phyloP scores from a whole-genome alignment of 169 alveolate species.

The Blepharisma undulans region DNA sequence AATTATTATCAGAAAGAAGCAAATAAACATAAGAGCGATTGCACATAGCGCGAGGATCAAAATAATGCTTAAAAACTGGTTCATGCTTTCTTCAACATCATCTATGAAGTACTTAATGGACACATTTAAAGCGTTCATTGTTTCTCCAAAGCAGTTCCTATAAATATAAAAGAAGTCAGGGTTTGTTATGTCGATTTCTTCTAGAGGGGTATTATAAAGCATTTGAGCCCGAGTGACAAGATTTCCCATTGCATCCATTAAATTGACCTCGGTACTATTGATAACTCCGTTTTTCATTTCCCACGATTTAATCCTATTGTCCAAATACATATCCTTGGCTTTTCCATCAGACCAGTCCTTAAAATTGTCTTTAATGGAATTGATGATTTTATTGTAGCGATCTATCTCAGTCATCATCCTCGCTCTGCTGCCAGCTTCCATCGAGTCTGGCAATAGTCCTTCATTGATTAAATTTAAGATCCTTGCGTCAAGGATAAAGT shows the following conservation, averaged over 20 bases:
- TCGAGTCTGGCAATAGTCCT: neutral
- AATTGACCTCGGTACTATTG: neutral
- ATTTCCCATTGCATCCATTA: constrained; percentile 18
- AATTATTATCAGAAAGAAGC: neutral
- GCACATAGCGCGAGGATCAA: neutral
- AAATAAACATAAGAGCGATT: constrained; percentile 17
- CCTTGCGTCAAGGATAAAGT: neutral
- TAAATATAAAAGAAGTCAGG: neutral
- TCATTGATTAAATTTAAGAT: neutral
- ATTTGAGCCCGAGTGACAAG: neutral
- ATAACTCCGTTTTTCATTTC: neutral
- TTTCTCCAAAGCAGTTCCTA: neutral
- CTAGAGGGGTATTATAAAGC: neutral
- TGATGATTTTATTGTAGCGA: neutral
- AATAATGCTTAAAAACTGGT: neutral
- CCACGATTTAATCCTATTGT: neutral
- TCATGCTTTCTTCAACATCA: neutral
- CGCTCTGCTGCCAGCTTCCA: neutral
- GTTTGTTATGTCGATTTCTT: neutral
- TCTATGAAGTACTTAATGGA: neutral
- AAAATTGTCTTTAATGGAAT: neutral
- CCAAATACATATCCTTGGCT: neutral
- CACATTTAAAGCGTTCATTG: neutral
- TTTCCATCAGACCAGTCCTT: neutral
- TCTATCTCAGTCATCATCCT: neutral